phyloP scores from a whole-genome alignment of 371 early-diverging fungal genomes.

The Batkoa obscura region DNA sequence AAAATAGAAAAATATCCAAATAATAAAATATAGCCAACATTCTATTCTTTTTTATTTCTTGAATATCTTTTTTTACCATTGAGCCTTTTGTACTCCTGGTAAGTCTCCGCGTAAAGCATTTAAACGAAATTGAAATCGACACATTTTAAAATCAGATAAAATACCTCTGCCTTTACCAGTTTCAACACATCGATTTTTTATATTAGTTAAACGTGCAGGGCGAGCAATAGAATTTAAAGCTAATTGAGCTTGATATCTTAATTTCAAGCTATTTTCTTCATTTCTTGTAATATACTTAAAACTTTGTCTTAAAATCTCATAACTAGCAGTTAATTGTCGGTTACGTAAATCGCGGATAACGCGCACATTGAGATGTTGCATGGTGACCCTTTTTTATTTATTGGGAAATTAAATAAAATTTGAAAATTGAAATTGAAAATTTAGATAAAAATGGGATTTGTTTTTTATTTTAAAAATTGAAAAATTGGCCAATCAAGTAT shows the following conservation, averaged over 20 bases:
- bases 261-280: slow-evolving; percentile 47
- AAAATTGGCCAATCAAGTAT: too few species aligned
- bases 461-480: too few species aligned
- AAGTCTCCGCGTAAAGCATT: slow-evolving; percentile 65
- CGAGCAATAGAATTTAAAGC: slow-evolving; percentile 54
- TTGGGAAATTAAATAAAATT: too few species aligned
- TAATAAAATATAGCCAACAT: too few species aligned
- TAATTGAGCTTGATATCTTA: slow-evolving; percentile 67
- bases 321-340: slow-evolving; percentile 41
- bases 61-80: slow-evolving; percentile 33
- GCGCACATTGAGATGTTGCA: slow-evolving; percentile 16
- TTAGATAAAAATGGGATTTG: too few species aligned
- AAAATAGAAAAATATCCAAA: too few species aligned
- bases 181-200: slow-evolving; percentile 58
- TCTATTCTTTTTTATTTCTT: too few species aligned
- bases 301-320: slow-evolving; percentile 55
- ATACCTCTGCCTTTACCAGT: slow-evolving; percentile 73
- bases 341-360: slow-evolving; percentile 55
- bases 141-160: slow-evolving; percentile 55
- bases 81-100: slow-evolving; percentile 64
- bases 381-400: too few species aligned
- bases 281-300: slow-evolving; percentile 65
- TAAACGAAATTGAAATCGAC: slow-evolving; percentile 63
- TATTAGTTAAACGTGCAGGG: slow-evolving; percentile 38
- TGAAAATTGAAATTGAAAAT: too few species aligned